These are phyloP conservation scores for Zoysia matrella DNA, from an alignment of 202 grass and related monocot genomes.

Conservation along the genomic window DNA sequence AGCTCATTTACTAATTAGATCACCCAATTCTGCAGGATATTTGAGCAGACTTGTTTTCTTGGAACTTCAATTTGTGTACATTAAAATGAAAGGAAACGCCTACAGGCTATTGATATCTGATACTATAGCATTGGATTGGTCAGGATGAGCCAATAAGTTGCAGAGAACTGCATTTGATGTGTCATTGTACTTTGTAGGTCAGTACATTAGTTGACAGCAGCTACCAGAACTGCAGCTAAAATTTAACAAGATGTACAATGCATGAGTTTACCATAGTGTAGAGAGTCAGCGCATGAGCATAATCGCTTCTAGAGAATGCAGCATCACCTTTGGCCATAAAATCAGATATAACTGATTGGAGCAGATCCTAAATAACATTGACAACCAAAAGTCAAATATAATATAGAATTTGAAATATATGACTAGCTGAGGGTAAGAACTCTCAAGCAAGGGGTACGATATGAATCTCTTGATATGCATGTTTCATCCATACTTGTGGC, in stretches of 20 bases:
- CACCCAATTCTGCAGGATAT: not conserved
- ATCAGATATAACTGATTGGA: slow-evolving; percentile 9
- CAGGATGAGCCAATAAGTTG: not conserved
- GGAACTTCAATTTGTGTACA: not conserved
- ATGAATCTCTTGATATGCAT: not conserved
- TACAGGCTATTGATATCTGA: not conserved
- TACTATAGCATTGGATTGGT: not conserved
- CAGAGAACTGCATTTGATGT: not conserved
- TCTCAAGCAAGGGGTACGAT: not conserved
- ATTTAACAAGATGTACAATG: not conserved
- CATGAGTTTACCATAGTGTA: slow-evolving; percentile 12
- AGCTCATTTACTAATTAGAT: not conserved
- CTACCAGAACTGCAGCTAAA: not conserved
- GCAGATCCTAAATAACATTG: slow-evolving; percentile 20
- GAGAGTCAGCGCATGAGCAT: slow-evolving; percentile 3
- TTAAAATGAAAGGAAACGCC: not conserved
- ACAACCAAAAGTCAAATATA: slow-evolving; percentile 5
- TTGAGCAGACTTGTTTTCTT: not conserved
- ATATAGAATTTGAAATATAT: not conserved
- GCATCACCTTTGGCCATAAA: slow-evolving; percentile 15
- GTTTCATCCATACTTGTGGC: slow-evolving; percentile 5
- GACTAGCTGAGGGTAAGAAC: not conserved
- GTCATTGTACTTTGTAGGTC: not conserved
- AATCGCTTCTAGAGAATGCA: not conserved
- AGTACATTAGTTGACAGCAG: not conserved